These are phyloP conservation scores for Lepidium africanum DNA, from an alignment of 345 rosid species.

Conservation along the genomic window DNA sequence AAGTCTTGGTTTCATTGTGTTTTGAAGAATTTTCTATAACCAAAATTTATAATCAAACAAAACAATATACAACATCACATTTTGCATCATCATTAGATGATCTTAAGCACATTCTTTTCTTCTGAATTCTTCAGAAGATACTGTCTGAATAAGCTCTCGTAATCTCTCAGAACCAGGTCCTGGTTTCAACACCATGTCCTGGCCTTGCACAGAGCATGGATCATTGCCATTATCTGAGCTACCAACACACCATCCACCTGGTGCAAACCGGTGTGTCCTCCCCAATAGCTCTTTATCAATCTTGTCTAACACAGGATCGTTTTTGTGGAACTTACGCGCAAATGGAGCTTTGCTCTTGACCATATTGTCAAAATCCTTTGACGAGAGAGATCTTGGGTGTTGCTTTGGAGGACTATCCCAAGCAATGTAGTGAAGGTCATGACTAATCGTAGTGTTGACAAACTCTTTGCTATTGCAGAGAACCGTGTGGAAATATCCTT, in stretches of 20 bases:
- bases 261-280: constrained; percentile 52
- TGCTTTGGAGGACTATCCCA: constrained; percentile 98
- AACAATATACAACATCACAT: constrained; percentile 9
- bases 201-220: constrained; percentile 55
- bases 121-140: constrained; percentile 52
- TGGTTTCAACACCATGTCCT: constrained; percentile 52
- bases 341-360: constrained; percentile 77
- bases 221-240: constrained; percentile 47
- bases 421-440: constrained; percentile 91
- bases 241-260: constrained; percentile 85
- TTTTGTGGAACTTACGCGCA: constrained; percentile 76
- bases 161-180: constrained; percentile 76
- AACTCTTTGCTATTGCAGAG: constrained; percentile 67
- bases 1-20: no score
- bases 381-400: constrained; percentile 60
- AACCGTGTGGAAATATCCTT: constrained; percentile 95
- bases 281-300: constrained; percentile 68
- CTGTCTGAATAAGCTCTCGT: constrained; percentile 41
- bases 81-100: not conserved
- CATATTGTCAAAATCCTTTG: constrained; percentile 71
- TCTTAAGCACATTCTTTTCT: constrained; percentile 54
- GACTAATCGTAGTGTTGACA: constrained; percentile 54
- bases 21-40: not conserved
- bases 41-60: constrained; percentile 3
- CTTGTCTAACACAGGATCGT: constrained; percentile 72